These are phyloP conservation scores for Eucalyptus guilfoylei DNA, from an alignment of 345 rosid species.

Conservation along the genomic window DNA sequence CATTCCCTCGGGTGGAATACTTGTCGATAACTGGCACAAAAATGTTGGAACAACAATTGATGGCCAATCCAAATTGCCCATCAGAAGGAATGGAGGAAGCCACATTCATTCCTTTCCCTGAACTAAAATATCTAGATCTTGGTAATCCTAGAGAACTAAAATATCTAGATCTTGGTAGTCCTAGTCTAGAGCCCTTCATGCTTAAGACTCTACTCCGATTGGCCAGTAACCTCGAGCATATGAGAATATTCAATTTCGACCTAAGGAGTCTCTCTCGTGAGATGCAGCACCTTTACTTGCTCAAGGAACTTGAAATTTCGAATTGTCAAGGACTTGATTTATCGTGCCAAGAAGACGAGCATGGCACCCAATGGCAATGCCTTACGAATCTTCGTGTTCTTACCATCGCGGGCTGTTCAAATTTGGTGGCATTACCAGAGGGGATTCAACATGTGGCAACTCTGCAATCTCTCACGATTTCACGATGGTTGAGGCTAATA, in stretches of 20 bases:
- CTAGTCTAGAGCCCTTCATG: fast-evolving
- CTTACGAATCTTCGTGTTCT: not conserved
- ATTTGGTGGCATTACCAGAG: not conserved
- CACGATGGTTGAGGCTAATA: fast-evolving
- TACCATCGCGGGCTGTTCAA: fast-evolving
- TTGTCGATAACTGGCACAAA: fast-evolving
- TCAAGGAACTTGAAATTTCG: fast-evolving
- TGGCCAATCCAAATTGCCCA: not conserved
- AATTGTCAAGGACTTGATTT: fast-evolving
- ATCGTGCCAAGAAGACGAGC: not conserved
- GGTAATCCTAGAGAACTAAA: fast-evolving
- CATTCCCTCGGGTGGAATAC: not conserved
- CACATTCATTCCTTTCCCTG: not conserved
- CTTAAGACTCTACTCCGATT: not conserved
- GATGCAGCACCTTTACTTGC: not conserved
- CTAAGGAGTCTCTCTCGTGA: fast-evolving
- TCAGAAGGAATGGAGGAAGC: not conserved
- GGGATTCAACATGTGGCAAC: not conserved
- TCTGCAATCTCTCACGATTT: fast-evolving
- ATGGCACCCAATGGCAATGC: not conserved
- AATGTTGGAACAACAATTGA: not conserved
- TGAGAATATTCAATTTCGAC: fast-evolving
- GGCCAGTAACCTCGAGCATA: not conserved
- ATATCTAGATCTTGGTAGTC: too few relatives aligned
- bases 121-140: not conserved